phyloP scores from a whole-genome alignment of 2,329 filamentous ascomycete species.

The Massarina eburnea region DNA sequence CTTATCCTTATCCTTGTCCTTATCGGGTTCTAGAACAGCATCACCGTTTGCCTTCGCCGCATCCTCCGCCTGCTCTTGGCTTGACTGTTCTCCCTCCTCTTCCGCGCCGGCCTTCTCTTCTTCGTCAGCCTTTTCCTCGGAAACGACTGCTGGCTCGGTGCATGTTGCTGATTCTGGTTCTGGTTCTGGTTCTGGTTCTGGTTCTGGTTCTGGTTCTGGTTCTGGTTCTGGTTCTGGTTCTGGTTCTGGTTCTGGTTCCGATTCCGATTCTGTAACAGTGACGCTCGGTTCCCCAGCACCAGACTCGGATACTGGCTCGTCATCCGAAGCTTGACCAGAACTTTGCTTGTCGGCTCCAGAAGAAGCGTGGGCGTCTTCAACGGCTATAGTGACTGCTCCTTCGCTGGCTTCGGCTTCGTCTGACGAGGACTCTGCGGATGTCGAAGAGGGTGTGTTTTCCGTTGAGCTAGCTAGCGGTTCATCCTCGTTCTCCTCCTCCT shows the following conservation, averaged over 20 bases:
- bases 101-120: slow-evolving; percentile 6
- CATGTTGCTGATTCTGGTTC: not conserved
- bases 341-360: not conserved
- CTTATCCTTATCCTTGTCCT: slow-evolving; percentile 5
- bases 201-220: not conserved
- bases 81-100: slow-evolving; percentile 8
- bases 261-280: too few relatives aligned
- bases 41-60: slow-evolving; percentile 12
- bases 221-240: not conserved
- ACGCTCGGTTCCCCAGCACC: too few relatives aligned
- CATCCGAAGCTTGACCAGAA: not conserved
- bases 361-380: too few relatives aligned
- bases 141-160: not conserved
- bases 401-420: slow-evolving; percentile 9
- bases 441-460: slow-evolving; percentile 20
- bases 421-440: slow-evolving; percentile 20
- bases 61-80: slow-evolving; percentile 14
- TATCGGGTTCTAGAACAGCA: slow-evolving; percentile 6
- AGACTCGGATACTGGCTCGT: too few relatives aligned
- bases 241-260: too few relatives aligned
- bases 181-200: not conserved
- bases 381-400: slow-evolving; percentile 1
- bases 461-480: slow-evolving; percentile 19
- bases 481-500: slow-evolving; percentile 75
- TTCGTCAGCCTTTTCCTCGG: slow-evolving; percentile 8